Evolutionary conservation across 2,329 filamentous ascomycete species (phyloP), one percentile per base, ranked within the genome.

Genomic region (Pyrenophora tritici-repentis): DNA sequence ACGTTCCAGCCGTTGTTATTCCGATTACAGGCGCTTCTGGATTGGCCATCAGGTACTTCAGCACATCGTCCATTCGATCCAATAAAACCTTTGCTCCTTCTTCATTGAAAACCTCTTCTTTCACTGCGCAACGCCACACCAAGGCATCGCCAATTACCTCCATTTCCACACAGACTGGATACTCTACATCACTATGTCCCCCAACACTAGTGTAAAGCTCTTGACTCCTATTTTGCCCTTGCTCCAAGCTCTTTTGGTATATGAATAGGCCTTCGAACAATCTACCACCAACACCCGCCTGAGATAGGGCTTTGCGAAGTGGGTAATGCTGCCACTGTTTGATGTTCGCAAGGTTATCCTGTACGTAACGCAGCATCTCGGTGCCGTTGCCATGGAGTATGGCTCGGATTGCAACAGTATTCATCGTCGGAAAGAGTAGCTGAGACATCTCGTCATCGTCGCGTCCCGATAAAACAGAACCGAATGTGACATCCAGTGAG

Each of bases 361-460:
- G 91, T 58, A 91, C 80, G 64, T 92, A 89, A 10, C 77, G 79
- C 22, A 96, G 74, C 74, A 95, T 86, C 0, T 86, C 81, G 0
- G 71, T 58, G 0, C 82, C 75, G 0, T 80, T 85, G 1, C 90
- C 90, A 61, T 94, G 88, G 2, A 96, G 70, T 2, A 92, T 79
- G 1, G 82, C 82, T 9, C 91, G 82, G 6, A 96, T 79, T 0
- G 88, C 83, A 0, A 96, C 86, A 0, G 92, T 96, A 66, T 96
- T 97, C 89, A 97, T 96, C 0, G 89, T 90, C 0, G 92, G 93
- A 63, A 96, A 97, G 66, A 92, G 79, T 10, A 93, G 73, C 20
- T 83, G 72, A 36, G 88, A 83, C 0, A 85, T 82, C 13, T 83
- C 81, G 38, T 89, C 86, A 8, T 84, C 85, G 49, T 94, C 90